These are phyloP conservation scores for Mycena polygramma DNA, from an alignment of 768 basidiomycete genomes.

Conservation along the genomic window DNA sequence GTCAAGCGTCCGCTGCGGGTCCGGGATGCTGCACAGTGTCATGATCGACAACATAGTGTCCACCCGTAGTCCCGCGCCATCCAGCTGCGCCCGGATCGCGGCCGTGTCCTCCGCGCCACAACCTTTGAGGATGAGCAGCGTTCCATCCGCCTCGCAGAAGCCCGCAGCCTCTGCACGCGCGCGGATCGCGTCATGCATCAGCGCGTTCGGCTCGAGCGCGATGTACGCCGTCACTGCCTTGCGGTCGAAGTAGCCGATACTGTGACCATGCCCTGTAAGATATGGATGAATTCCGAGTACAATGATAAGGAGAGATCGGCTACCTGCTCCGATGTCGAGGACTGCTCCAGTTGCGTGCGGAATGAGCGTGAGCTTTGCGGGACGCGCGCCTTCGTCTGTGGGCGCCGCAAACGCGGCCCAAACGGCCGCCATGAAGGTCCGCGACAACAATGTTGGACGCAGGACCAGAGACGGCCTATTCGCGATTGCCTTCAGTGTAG, in stretches of 20 bases:
- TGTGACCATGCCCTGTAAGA: slow-evolving; percentile 71
- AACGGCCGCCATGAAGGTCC: slow-evolving; percentile 67
- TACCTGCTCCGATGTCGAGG: slow-evolving; percentile 77
- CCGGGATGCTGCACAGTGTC: slow-evolving; percentile 75
- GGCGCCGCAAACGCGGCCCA: slow-evolving; percentile 66
- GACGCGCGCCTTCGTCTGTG: slow-evolving; percentile 57
- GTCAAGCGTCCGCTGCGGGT: slow-evolving; percentile 62
- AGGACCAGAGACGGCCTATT: slow-evolving; percentile 59
- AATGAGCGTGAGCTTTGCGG: slow-evolving; percentile 63
- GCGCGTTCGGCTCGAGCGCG: slow-evolving; percentile 77
- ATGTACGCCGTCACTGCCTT: slow-evolving; percentile 71
- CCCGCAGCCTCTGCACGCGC: slow-evolving; percentile 62
- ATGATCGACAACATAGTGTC: slow-evolving; percentile 77
- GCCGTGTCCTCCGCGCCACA: slow-evolving; percentile 74
- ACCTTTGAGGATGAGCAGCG: slow-evolving; percentile 65
- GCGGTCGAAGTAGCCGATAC: slow-evolving; percentile 69
- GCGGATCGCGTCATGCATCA: slow-evolving; percentile 73
- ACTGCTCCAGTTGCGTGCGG: slow-evolving; percentile 70
- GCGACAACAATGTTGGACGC: slow-evolving; percentile 59
- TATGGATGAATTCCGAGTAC: neutral
- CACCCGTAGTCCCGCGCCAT: slow-evolving; percentile 46
- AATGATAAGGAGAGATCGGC: slow-evolving; percentile 27
- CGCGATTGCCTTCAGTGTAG: slow-evolving; percentile 58
- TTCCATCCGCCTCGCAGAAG: slow-evolving; percentile 64
- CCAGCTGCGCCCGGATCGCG: slow-evolving; percentile 58